These are phyloP conservation scores for Rhizophagus clarus DNA, from an alignment of 192 early-diverging fungal species.

Conservation along the genomic window DNA sequence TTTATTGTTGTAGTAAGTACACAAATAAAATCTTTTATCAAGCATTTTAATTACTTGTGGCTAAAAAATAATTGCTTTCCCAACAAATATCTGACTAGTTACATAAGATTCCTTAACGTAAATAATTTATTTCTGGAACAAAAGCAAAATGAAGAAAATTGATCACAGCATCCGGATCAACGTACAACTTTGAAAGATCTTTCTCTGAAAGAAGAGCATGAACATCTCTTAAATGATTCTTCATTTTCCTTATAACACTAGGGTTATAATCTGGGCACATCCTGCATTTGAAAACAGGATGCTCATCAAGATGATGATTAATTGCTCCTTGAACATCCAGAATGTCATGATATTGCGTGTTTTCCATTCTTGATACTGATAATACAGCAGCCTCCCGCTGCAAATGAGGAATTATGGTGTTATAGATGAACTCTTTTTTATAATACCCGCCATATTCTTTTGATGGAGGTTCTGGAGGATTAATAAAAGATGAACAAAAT, in stretches of 20 bases:
- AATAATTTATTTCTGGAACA: neutral
- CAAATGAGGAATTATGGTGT: neutral
- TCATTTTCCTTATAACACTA: neutral
- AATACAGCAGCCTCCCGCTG: neutral
- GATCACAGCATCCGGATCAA: constrained; percentile 4
- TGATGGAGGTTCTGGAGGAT: neutral
- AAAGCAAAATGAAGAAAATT: constrained; percentile 14
- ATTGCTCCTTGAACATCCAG: neutral
- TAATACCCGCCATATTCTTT: neutral
- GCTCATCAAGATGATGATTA: neutral
- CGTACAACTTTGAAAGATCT: neutral
- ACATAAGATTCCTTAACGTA: neutral
- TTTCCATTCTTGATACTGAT: no score
- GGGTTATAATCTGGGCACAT: neutral
- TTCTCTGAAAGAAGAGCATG: neutral
- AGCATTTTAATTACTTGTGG: no score
- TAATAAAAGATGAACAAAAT: constrained; percentile 3
- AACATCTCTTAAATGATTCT: neutral
- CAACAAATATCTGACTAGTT: no score
- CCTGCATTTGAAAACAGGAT: constrained; percentile 8
- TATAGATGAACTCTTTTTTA: neutral
- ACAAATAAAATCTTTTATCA: no score
- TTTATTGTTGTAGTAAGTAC: no score
- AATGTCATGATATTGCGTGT: neutral
- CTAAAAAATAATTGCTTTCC: no score